Base-by-base conservation (phyloP, 441 rosid genomes). In the Populus hybrid region DNA sequence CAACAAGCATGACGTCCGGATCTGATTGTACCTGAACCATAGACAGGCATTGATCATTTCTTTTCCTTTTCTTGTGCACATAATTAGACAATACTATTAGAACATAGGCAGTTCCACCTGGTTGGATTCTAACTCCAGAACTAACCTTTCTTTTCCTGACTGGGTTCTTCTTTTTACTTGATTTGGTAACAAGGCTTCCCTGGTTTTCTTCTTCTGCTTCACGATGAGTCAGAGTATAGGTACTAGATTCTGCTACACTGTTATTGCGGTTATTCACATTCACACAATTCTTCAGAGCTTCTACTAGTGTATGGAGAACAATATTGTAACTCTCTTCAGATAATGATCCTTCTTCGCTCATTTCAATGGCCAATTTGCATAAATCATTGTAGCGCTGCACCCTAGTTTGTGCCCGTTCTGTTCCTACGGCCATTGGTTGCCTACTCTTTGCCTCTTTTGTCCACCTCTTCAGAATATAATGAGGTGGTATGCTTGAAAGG, bases 71-170 rank as follows among this genome's bases (percentile, higher is more conserved):
- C 59, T 50, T 57, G 46, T 74, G 61, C n/a, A 70, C 23, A 34
- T 42, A 76, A 63, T 12, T 32, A 70, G 59, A 72, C 68, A 36
- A 63, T 53, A 20, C 26, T n/a, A 14, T 70, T 10, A 74, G 6
- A 73, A 36, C 11, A 75, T 68, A 83, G 42, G 63, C 65, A 72
- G 36, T 40, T 77, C 77, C 77, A 53, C 7, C 36, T 46, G 16
- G 57, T 30, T 64, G 16, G 53, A 80, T 69, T 63, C 68, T 24
- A 72, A 75, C 65, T 74, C 70, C 61, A 78, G 63, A 70, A 84
- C 74, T 77, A 73, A 93, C 97, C 93, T 90, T 93, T 84, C 94
- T 91, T 87, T 89, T 93, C 90, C 92, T 90, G 42, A 92, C 84
- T 24, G 91, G 89, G 85, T 91, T 91, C 88, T 89, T 93, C 86